Evolutionary conservation across 768 basidiomycete genomes (phyloP).

Genomic region (Rhodotorula kratochvilovae): DNA sequence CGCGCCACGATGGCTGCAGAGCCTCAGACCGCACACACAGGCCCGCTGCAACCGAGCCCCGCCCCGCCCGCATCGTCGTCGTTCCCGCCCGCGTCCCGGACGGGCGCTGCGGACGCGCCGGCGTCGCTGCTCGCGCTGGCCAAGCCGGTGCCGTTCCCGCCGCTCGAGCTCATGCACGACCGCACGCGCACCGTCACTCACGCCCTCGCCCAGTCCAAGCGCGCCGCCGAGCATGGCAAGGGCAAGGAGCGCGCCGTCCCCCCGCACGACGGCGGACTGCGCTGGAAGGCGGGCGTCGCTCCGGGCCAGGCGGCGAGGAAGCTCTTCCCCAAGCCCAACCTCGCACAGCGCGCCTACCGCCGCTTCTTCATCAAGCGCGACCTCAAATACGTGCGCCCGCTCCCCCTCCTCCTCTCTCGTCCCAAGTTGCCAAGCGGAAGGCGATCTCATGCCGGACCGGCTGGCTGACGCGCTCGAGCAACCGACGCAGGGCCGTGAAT

Average conservation of each 20-base stretch:
- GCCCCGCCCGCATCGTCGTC: background rate
- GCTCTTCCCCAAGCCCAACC: conserved; percentile 50
- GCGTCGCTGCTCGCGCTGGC: background rate
- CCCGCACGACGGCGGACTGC: background rate
- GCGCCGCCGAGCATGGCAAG: conserved; percentile 1
- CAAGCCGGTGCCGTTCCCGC: conserved; percentile 28
- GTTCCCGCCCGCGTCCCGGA: background rate
- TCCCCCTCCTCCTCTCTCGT: background rate
- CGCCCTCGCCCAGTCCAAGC: conserved; percentile 12
- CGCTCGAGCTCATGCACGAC: conserved; percentile 28
- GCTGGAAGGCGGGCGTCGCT: conserved; percentile 35
- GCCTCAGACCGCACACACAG: background rate
- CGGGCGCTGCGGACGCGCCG: background rate
- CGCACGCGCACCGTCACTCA: conserved; percentile 10
- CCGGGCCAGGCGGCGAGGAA: conserved; percentile 50
- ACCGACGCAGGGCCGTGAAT: conserved; percentile 36
- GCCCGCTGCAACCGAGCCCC: background rate
- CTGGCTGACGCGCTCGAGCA: background rate
- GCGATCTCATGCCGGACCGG: background rate
- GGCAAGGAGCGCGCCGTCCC: background rate
- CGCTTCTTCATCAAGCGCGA: conserved; percentile 49
- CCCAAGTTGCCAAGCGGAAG: background rate
- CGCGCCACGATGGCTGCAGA: background rate
- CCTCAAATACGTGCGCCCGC: conserved; percentile 43
- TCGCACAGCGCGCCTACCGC: conserved; percentile 42